Evolutionary conservation across 768 basidiomycete genomes (phyloP).

Genomic region (Daedaleopsis nitida): DNA sequence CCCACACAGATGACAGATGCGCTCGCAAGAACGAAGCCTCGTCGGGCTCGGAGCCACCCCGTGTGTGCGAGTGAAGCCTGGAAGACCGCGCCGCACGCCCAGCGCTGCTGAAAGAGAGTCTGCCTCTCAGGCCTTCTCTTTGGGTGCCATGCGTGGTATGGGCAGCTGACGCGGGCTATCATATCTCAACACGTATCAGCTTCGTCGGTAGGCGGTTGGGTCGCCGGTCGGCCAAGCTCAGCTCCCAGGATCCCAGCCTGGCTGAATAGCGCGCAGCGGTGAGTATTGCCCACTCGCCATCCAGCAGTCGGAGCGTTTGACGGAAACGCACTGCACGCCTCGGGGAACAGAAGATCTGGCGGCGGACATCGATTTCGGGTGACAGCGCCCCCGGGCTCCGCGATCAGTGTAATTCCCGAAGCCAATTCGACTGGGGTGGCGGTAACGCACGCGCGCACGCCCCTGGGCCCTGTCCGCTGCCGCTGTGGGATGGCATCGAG

Average conservation of each 20-base stretch:
- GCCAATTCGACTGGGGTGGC: constrained; percentile 18
- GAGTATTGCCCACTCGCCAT: no score
- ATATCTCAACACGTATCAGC: neutral
- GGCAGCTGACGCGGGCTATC: neutral
- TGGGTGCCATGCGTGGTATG: neutral
- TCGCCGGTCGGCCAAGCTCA: neutral
- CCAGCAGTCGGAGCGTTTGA: no score
- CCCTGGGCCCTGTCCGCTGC: no score
- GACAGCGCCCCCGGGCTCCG: constrained; percentile 6
- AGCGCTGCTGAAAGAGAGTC: neutral
- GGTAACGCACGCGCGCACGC: neutral
- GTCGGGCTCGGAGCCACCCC: neutral
- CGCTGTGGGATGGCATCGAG: neutral
- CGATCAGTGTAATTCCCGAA: constrained; percentile 17
- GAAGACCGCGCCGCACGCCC: neutral
- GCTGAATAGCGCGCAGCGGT: no score
- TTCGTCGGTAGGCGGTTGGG: neutral
- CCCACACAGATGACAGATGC: neutral
- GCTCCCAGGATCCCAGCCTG: neutral
- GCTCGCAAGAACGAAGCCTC: neutral
- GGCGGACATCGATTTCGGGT: neutral
- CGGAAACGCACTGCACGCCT: neutral
- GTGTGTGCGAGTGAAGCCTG: neutral
- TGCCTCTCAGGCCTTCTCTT: neutral
- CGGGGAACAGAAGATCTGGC: neutral